Percentiles rank a stretch among this genome's conserved stretches.
Conservation (phyloP, 2,329 filamentous ascomycete genomes). For the Hypocreales sp. region DNA sequence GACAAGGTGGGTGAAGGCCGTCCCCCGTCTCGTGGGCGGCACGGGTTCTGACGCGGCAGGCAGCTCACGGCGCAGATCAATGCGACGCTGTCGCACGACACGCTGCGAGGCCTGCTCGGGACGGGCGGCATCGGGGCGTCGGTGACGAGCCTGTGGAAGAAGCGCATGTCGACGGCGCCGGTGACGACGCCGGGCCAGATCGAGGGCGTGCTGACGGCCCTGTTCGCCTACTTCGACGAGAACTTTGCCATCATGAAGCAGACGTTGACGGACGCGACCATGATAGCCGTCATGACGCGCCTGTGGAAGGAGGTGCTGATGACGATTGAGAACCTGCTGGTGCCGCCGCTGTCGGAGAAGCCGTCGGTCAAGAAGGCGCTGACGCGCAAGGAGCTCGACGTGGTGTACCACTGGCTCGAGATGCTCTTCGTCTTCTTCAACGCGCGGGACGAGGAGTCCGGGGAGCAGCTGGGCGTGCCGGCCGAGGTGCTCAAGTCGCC, state of each 20-base stretch:
- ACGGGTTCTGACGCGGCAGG: slow-evolving; percentile 3
- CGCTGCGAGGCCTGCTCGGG: slow-evolving; percentile 59
- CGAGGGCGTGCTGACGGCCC: slow-evolving; percentile 63
- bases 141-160: slow-evolving; percentile 55
- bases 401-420: slow-evolving; percentile 89
- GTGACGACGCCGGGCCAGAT: slow-evolving; percentile 57
- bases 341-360: slow-evolving; percentile 91
- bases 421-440: slow-evolving; percentile 91
- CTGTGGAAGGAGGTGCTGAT: slow-evolving; percentile 95
- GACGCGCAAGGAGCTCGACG: slow-evolving; percentile 75
- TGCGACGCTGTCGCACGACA: slow-evolving; percentile 69
- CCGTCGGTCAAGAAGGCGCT: slow-evolving; percentile 73
- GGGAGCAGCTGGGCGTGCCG: slow-evolving; percentile 76
- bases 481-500: slow-evolving; percentile 86
- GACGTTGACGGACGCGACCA: slow-evolving; percentile 85
- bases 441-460: slow-evolving; percentile 65
- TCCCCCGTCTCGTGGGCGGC: no score
- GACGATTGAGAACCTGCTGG: slow-evolving; percentile 77
- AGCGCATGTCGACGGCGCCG: slow-evolving; percentile 36
- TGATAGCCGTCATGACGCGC: slow-evolving; percentile 96
- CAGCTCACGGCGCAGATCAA: slow-evolving; percentile 89
- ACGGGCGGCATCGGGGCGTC: slow-evolving; percentile 54
- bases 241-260: slow-evolving; percentile 99
- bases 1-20: slow-evolving; percentile 83
- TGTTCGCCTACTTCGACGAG: slow-evolving; percentile 93